A percentile compares a stretch with the other conserved stretches of the same genome.
These are phyloP conservation scores for Thelephora terrestris DNA, from an alignment of 1,284 basidiomycete genomes.

Conservation along the genomic window DNA sequence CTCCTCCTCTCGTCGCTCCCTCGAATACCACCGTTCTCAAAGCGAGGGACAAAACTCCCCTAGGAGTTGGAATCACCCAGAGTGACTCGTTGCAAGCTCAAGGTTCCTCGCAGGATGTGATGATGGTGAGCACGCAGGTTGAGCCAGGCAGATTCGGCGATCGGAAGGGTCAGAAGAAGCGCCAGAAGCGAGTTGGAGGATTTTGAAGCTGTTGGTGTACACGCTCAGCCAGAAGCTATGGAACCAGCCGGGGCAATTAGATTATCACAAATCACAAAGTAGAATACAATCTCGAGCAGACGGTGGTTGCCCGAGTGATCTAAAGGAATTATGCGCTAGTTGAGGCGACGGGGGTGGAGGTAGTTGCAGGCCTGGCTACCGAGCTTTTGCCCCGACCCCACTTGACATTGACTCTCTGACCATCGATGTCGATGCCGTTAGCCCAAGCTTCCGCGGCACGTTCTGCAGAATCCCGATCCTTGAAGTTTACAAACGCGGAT, in stretches of 20 bases:
- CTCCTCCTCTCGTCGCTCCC: constrained; percentile 7
- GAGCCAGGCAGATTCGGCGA: constrained; percentile 66
- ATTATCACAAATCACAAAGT: no score
- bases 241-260: no score
- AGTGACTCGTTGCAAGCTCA: constrained; percentile 3
- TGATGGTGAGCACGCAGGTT: constrained; percentile 55
- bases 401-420: constrained; percentile 65
- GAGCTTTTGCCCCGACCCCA: constrained; percentile 72
- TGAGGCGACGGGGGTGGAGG: neutral
- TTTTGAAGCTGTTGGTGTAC: constrained; percentile 52
- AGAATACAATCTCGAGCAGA: no score
- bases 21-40: constrained; percentile 6
- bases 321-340: no score
- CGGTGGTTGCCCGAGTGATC: no score
- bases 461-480: constrained; percentile 73
- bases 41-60: constrained; percentile 1
- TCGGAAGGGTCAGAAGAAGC: constrained; percentile 41
- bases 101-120: constrained; percentile 30
- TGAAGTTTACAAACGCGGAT: constrained; percentile 96
- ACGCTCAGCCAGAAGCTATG: no score
- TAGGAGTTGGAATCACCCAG: constrained; percentile 12
- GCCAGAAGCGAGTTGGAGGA: constrained; percentile 66
- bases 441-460: constrained; percentile 79
- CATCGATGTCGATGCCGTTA: constrained; percentile 79
- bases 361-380: constrained; percentile 7